Conservation (phyloP, 1,284 basidiomycete species). For the Leccinum colubrinum region DNA sequence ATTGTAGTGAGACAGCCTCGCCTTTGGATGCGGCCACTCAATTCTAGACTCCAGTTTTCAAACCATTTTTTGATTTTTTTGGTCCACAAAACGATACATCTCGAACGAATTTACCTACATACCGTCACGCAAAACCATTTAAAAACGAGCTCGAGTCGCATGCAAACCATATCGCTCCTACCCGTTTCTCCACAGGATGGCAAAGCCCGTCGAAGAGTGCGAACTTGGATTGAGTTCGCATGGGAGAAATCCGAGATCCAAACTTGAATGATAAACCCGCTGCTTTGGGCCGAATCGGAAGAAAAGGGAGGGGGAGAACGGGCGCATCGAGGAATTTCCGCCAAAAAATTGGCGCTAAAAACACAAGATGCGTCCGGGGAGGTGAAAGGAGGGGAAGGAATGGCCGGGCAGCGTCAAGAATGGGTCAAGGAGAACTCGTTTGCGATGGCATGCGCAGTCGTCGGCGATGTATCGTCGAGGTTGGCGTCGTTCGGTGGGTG, state of each 20-base stretch:
- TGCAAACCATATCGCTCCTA: background rate
- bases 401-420: background rate
- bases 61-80: slow-evolving; percentile 1
- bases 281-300: background rate
- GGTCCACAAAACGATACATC: slow-evolving; percentile 1
- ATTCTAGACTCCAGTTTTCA: background rate
- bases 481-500: background rate
- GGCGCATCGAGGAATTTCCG: slow-evolving; percentile 3
- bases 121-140: background rate
- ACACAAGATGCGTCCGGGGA: slow-evolving; percentile 3
- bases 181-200: background rate
- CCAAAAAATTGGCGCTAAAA: slow-evolving; percentile 9
- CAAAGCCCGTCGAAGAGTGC: background rate
- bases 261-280: background rate
- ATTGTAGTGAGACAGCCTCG: background rate
- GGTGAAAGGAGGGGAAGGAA: background rate
- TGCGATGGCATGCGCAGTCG: background rate
- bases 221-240: background rate
- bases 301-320: background rate
- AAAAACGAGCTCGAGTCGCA: background rate
- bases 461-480: no score
- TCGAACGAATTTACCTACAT: background rate
- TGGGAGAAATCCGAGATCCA: background rate
- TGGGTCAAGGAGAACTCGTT: background rate
- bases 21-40: background rate